These are phyloP conservation scores for Graphilbum ipis-grandicollis DNA, from an alignment of 2,329 filamentous ascomycete species.

Conservation along the genomic window DNA sequence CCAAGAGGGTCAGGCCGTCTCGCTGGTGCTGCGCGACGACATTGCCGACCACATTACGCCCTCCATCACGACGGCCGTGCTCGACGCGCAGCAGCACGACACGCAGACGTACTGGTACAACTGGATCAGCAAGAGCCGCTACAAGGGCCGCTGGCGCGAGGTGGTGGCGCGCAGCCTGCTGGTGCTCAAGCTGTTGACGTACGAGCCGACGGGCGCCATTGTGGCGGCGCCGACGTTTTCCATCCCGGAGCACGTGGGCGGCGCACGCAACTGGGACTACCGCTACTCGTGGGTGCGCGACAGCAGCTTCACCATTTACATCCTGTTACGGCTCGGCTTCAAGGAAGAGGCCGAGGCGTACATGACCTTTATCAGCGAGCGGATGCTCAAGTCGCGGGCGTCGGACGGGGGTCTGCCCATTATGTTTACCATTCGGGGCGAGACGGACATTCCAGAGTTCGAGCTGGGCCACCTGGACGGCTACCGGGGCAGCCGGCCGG, in stretches of 20 bases:
- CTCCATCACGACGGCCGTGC: slow-evolving; percentile 36
- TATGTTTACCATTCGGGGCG: slow-evolving; percentile 66
- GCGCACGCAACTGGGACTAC: slow-evolving; percentile 51
- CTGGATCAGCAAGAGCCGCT: slow-evolving; percentile 55
- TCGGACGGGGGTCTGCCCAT: slow-evolving; percentile 50
- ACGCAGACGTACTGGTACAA: slow-evolving; percentile 58
- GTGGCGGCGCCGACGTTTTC: slow-evolving; percentile 64
- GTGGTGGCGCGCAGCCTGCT: slow-evolving; percentile 54
- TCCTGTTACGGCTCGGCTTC: slow-evolving; percentile 60
- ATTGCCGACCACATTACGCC: slow-evolving; percentile 37
- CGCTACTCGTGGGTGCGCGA: slow-evolving; percentile 67
- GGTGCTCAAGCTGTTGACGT: slow-evolving; percentile 61
- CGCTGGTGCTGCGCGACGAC: slow-evolving; percentile 51
- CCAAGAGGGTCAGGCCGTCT: slow-evolving; percentile 49
- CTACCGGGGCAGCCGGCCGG: slow-evolving; percentile 52
- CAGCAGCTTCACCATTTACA: slow-evolving; percentile 62
- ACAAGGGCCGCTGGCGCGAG: slow-evolving; percentile 56
- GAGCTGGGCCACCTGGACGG: slow-evolving; percentile 56
- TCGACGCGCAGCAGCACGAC: slow-evolving; percentile 48
- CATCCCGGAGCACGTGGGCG: slow-evolving; percentile 57
- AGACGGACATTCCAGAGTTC: slow-evolving; percentile 54
- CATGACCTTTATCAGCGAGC: slow-evolving; percentile 60
- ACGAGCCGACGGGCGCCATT: slow-evolving; percentile 63
- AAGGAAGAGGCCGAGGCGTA: slow-evolving; percentile 60
- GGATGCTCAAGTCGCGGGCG: slow-evolving; percentile 44